Conservation (phyloP, 139 green algal species). For the Chlorella sp. region DNA sequence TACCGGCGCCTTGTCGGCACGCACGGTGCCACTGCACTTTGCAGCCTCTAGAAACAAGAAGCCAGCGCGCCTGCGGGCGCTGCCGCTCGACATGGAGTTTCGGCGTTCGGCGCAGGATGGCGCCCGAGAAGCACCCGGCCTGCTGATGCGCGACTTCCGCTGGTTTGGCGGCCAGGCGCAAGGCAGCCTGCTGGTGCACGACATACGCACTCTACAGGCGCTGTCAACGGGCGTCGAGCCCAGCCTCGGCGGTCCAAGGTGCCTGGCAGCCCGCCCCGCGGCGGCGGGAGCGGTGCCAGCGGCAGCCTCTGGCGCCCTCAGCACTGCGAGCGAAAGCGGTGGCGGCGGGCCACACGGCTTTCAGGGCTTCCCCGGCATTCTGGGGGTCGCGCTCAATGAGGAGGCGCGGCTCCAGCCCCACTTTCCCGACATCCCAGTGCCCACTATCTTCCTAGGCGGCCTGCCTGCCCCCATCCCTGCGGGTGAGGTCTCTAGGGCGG, state of each 20-base stretch:
- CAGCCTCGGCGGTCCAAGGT: background rate
- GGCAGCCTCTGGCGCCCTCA: background rate
- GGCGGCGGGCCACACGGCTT: background rate
- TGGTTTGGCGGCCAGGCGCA: background rate
- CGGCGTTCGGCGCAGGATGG: no score
- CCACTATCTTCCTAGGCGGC: slow-evolving; percentile 13
- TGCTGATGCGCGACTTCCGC: background rate
- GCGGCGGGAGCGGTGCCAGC: background rate
- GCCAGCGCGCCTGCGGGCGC: no score
- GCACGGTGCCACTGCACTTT: no score
- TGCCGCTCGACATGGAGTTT: no score
- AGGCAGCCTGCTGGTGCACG: background rate
- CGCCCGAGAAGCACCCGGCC: no score
- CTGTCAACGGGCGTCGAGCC: no score
- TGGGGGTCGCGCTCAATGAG: background rate
- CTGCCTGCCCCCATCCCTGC: slow-evolving; percentile 23
- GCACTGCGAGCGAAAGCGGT: background rate
- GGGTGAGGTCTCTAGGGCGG: background rate
- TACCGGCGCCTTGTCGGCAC: no score
- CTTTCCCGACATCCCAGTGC: background rate
- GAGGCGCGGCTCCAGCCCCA: background rate
- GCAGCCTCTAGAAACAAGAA: no score
- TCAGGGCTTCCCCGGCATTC: background rate
- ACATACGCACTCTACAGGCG: no score
- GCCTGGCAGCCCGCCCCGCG: background rate